These are phyloP conservation scores for Mallotus japonicus DNA, from an alignment of 441 rosid species.

Conservation along the genomic window DNA sequence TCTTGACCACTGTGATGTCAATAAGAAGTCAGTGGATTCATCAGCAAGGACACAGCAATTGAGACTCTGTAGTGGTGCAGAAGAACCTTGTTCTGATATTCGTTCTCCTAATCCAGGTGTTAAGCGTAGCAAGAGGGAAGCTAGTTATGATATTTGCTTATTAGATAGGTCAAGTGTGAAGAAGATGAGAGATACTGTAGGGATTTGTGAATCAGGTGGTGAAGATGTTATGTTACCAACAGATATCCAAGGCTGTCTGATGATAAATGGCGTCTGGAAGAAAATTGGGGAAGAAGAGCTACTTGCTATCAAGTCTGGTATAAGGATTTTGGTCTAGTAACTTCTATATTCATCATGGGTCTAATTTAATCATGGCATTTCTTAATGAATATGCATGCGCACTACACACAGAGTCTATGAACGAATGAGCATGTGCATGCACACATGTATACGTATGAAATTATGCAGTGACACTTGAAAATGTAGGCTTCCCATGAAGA, in stretches of 20 bases:
- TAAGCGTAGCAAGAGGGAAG: slow-evolving; percentile 31
- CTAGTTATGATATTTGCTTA: slow-evolving; percentile 11
- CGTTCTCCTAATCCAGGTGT: slow-evolving; percentile 17
- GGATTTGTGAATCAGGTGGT: slow-evolving; percentile 22
- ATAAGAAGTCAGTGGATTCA: slow-evolving; percentile 14
- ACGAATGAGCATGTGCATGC: neutral
- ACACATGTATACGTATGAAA: neutral
- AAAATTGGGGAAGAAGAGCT: slow-evolving; percentile 47
- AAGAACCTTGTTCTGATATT: slow-evolving; percentile 32
- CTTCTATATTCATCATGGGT: neutral
- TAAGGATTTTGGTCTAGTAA: slow-evolving; percentile 43
- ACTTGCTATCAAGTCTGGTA: slow-evolving; percentile 35
- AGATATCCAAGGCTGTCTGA: slow-evolving; percentile 40
- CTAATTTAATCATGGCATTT: slow-evolving; percentile 5
- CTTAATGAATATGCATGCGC: neutral
- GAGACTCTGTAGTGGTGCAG: slow-evolving; percentile 27
- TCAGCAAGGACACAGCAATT: slow-evolving; percentile 33
- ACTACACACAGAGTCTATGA: no score
- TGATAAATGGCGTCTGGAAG: slow-evolving; percentile 62
- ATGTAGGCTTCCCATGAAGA: no score
- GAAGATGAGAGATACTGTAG: slow-evolving; percentile 36
- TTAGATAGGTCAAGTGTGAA: slow-evolving; percentile 28
- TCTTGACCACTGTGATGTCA: slow-evolving; percentile 35
- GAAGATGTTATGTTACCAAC: slow-evolving; percentile 5
- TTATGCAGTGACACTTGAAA: neutral